Conservation (phyloP, 352 stramenopile species). For the Aphanomyces invadans region DNA sequence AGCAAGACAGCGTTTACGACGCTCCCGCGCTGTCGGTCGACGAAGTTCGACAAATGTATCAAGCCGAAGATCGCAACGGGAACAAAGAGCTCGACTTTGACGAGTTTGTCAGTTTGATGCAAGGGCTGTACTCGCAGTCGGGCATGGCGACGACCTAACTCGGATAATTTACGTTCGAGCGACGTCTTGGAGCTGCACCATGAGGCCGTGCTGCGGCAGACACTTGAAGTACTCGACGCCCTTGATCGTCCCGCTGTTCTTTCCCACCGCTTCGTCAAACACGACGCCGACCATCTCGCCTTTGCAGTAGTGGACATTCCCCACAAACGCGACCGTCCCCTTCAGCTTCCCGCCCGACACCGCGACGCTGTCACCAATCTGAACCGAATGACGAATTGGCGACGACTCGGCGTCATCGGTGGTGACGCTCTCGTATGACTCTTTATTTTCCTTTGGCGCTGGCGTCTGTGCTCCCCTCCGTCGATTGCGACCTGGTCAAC, state of each 20-base stretch:
- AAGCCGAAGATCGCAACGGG: constrained; percentile 43
- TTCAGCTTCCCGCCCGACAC: neutral
- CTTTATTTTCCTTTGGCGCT: neutral
- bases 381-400: neutral
- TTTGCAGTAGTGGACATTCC: constrained; percentile 61
- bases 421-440: neutral
- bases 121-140: constrained; percentile 32
- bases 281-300: constrained; percentile 58
- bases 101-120: constrained; percentile 60
- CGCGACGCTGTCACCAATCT: neutral
- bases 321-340: constrained; percentile 33
- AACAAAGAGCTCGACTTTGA: constrained; percentile 54
- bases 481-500: neutral
- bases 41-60: constrained; percentile 49
- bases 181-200: constrained; percentile 37
- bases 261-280: constrained; percentile 47
- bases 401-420: neutral
- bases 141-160: neutral
- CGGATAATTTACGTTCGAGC: neutral
- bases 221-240: constrained; percentile 60
- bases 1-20: constrained; percentile 44
- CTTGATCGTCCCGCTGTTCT: constrained; percentile 69
- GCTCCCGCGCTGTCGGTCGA: constrained; percentile 40
- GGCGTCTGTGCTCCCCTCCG: neutral
- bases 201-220: constrained; percentile 44